A percentile compares a stretch with the other conserved stretches of the same genome.
phyloP scores from a whole-genome alignment of 2,329 filamentous ascomycete genomes.

The Diplodia mutila region DNA sequence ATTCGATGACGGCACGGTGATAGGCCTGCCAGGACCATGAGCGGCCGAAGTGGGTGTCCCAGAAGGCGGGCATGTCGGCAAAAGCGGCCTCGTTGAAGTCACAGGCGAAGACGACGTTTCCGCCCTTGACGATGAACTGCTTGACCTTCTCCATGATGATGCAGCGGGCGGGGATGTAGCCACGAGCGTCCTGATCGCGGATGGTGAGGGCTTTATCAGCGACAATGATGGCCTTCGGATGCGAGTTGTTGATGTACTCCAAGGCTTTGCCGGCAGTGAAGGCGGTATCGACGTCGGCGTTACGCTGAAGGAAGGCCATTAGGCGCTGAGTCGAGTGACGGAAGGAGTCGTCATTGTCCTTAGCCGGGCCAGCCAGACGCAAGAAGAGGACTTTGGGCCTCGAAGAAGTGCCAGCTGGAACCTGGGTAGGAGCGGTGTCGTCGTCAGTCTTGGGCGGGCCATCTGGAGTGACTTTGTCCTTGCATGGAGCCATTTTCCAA shows the following conservation, averaged over 20 bases:
- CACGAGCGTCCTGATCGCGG: not conserved
- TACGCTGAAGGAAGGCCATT: not conserved
- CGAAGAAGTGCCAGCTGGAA: not conserved
- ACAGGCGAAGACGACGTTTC: not conserved
- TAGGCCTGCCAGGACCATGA: not conserved
- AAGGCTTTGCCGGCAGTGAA: not conserved
- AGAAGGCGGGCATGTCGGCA: not conserved
- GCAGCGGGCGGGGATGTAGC: not conserved
- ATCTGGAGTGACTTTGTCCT: not conserved
- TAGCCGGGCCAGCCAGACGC: not conserved
- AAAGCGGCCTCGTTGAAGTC: not conserved
- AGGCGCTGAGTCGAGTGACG: not conserved
- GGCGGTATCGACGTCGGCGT: not conserved
- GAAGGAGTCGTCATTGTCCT: not conserved
- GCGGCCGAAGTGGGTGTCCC: not conserved
- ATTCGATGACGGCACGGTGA: not conserved
- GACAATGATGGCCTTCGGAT: not conserved
- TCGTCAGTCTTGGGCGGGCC: not conserved
- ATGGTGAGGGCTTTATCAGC: not conserved
- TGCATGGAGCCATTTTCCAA: not conserved
- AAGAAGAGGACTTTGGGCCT: not conserved
- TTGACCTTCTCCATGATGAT: slow-evolving; percentile 2
- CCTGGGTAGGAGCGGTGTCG: not conserved
- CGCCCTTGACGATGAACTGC: not conserved
- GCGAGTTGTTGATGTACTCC: not conserved